phyloP scores from a whole-genome alignment of 2,329 filamentous ascomycete species.

The Paraphoma sp. region DNA sequence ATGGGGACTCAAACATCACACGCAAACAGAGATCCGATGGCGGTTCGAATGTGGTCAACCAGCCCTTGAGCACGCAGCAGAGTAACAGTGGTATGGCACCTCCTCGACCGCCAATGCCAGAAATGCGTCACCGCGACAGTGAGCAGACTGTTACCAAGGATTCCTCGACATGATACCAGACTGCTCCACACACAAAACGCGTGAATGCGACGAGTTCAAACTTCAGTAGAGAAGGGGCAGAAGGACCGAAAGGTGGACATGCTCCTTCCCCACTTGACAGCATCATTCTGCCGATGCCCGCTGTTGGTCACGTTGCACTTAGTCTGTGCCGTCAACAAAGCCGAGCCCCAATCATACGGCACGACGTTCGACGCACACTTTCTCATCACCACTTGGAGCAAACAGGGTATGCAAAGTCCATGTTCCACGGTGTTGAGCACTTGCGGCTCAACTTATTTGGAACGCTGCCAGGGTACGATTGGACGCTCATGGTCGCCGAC shows the following conservation, averaged over 20 bases:
- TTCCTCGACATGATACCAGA: slow-evolving; percentile 8
- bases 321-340: neutral
- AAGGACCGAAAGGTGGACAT: neutral
- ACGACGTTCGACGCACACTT: neutral
- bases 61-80: slow-evolving; percentile 21
- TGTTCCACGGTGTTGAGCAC: slow-evolving; percentile 1
- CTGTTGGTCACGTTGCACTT: neutral
- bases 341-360: neutral
- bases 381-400: slow-evolving; percentile 2
- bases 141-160: slow-evolving; percentile 33
- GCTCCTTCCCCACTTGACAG: slow-evolving; percentile 8
- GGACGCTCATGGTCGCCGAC: slow-evolving; percentile 30
- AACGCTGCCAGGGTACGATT: slow-evolving; percentile 18
- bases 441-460: slow-evolving; percentile 11
- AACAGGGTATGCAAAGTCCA: slow-evolving; percentile 2
- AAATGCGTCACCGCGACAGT: slow-evolving; percentile 26
- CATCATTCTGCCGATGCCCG: neutral
- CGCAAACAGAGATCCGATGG: slow-evolving; percentile 16
- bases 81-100: slow-evolving; percentile 14
- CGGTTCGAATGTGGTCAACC: slow-evolving; percentile 24
- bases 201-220: neutral
- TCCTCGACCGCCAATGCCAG: slow-evolving; percentile 26
- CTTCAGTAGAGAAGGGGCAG: neutral
- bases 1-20: slow-evolving; percentile 19
- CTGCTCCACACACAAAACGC: neutral